Evolutionary conservation across 2,329 filamentous ascomycete genomes (phyloP), one percentile per base, ranked within the genome.

Genomic region (Helotiales sp.): DNA sequence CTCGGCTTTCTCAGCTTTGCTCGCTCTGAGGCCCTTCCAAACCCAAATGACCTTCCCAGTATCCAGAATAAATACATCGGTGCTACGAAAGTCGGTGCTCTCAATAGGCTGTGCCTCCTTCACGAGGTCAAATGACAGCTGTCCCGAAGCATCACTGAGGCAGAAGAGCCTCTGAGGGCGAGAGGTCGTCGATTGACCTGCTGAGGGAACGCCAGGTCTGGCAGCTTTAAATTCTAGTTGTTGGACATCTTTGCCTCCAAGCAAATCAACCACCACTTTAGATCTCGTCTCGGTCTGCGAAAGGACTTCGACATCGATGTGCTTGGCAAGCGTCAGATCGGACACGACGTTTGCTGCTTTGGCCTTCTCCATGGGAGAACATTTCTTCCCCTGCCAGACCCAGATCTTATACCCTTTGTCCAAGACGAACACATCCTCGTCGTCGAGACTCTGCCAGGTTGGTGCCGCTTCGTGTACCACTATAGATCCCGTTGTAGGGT

Each of bases 361-460:
- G 44, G 81, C 81, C 74, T 87, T 88, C 67, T 89, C 86, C 83
- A 88, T 87, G 0, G 85, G 86, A 47, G 81, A 85, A 68, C 84
- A 86, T 40, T 77, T 78, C 65, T 77, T 79, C 51, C 86, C 86
- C 73, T 89, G 86, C 86, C 86, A 89, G 3, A 88, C 82, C 78
- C 82, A 88, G 63, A 89, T 85, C 74, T 88, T 87, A 50, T 81
- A 75, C 24, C 80, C 80, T 52, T 77, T 77, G 63, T 89, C 86
- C 42, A 88, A 71, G 13, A 89, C 75, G 63, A 88, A 89, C 2
- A 88, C 86, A 66, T 89, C 86, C 52, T 75, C 75, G 57, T 88
- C 85, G 63, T 88, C 85, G 30, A 89, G 76, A 65, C 82, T 87
- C 64, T 75, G 66, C 80, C 82, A 86, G 0, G 74, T 79, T 2